Evolutionary conservation across 495 filamentous ascomycete genomes (phyloP).

Genomic region (Astrothelium macrocarpum): DNA sequence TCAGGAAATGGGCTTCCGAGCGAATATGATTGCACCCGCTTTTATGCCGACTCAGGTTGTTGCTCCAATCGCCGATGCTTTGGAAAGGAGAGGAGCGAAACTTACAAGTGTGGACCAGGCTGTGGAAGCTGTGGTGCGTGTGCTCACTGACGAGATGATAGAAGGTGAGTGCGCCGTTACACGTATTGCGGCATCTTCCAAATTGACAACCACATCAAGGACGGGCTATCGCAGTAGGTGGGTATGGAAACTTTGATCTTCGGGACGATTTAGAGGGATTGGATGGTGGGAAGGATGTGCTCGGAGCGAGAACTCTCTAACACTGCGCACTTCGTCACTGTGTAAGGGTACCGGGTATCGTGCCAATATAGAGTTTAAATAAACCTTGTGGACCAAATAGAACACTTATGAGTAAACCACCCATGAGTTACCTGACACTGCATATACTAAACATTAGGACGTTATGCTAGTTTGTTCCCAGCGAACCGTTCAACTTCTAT

Average conservation of each 20-base stretch:
- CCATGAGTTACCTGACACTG: too few species aligned
- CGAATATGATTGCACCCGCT: not conserved
- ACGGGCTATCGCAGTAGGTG: not conserved
- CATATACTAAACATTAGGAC: not conserved
- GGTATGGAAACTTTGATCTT: not conserved
- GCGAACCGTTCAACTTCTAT: not conserved
- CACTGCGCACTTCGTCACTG: too few species aligned
- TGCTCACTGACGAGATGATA: not conserved
- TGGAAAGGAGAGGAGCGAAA: not conserved
- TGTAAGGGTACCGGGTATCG: too few species aligned
- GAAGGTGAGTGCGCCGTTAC: not conserved
- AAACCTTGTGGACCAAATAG: too few species aligned
- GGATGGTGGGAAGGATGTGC: not conserved
- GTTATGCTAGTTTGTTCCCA: not conserved
- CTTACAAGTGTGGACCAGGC: not conserved
- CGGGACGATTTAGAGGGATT: not conserved
- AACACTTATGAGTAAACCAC: too few species aligned
- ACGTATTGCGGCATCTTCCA: not conserved
- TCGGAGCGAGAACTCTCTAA: too few species aligned
- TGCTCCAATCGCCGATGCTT: not conserved
- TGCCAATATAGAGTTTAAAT: too few species aligned
- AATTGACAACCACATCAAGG: not conserved
- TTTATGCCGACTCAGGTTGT: not conserved
- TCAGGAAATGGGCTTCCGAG: constrained; percentile 8
- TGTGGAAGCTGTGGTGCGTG: not conserved